Evolutionary conservation across 495 filamentous ascomycete species (phyloP).

Genomic region (Aspergillus affinis): DNA sequence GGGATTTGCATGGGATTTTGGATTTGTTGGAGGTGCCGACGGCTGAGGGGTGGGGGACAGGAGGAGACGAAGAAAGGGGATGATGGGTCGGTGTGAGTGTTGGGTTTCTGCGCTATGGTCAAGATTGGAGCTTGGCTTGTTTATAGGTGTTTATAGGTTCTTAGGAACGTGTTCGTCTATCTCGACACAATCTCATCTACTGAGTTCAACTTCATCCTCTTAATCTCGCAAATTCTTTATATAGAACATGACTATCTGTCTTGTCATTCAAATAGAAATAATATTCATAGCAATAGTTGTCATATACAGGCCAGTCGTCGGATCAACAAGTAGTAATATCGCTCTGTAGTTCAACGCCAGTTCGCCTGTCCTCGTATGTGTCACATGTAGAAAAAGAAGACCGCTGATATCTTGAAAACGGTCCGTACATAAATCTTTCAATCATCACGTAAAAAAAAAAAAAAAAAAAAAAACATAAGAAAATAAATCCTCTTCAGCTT

Average conservation of each 20-base stretch:
- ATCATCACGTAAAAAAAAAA: neutral
- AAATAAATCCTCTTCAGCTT: neutral
- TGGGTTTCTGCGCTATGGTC: no score
- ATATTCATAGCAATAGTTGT: neutral
- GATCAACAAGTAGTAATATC: neutral
- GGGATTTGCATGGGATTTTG: conserved; percentile 1
- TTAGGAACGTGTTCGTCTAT: no score
- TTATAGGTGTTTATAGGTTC: no score
- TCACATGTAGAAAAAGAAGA: neutral
- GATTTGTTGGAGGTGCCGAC: neutral
- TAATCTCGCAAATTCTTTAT: no score
- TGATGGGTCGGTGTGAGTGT: no score
- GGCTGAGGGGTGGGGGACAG: no score
- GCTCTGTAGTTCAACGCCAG: neutral
- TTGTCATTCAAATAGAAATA: neutral
- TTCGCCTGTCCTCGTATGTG: conserved; percentile 2
- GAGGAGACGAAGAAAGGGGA: no score
- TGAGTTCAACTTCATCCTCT: no score
- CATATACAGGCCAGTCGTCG: neutral
- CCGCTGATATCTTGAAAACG: neutral
- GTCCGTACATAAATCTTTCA: neutral
- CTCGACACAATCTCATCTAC: no score
- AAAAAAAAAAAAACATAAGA: neutral
- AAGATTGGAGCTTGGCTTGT: no score
- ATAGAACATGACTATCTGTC: no score